Evolutionary conservation across 2,329 filamentous ascomycete species (phyloP).

Genomic region (Thermothelomyces thermophilus): DNA sequence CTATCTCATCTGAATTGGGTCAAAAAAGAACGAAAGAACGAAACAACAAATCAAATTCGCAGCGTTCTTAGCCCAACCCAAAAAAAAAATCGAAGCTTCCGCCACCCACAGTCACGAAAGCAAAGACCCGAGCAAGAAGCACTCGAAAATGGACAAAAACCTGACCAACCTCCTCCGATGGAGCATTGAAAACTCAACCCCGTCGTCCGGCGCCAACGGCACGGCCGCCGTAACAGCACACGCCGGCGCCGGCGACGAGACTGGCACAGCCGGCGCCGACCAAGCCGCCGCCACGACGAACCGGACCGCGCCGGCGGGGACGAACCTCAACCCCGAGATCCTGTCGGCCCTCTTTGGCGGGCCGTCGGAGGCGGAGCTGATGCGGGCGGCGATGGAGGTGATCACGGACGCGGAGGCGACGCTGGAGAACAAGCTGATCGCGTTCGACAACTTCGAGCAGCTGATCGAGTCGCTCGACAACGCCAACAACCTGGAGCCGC

Average conservation of each 20-base stretch:
- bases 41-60: no score
- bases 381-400: slow-evolving; percentile 76
- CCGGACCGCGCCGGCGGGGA: slow-evolving; percentile 29
- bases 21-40: no score
- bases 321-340: slow-evolving; percentile 58
- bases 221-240: slow-evolving; percentile 18
- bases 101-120: no score
- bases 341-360: slow-evolving; percentile 73
- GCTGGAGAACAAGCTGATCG: slow-evolving; percentile 69
- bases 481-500: slow-evolving; percentile 80
- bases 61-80: no score
- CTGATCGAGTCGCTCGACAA: slow-evolving; percentile 91
- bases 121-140: neutral
- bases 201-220: slow-evolving; percentile 21
- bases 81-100: no score
- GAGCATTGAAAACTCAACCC: slow-evolving; percentile 31
- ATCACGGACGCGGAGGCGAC: slow-evolving; percentile 58
- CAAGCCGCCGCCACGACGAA: slow-evolving; percentile 12
- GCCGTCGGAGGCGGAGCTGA: slow-evolving; percentile 83
- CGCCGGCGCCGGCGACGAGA: slow-evolving; percentile 20
- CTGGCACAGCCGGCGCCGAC: slow-evolving; percentile 18
- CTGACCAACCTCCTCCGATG: slow-evolving; percentile 34
- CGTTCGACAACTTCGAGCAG: slow-evolving; percentile 94
- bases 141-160: slow-evolving; percentile 29
- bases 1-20: neutral